A percentile compares a stretch with the other conserved stretches of the same genome.
phyloP scores from a whole-genome alignment of 2,329 filamentous ascomycete species.

The Byssochlamys sp. region DNA sequence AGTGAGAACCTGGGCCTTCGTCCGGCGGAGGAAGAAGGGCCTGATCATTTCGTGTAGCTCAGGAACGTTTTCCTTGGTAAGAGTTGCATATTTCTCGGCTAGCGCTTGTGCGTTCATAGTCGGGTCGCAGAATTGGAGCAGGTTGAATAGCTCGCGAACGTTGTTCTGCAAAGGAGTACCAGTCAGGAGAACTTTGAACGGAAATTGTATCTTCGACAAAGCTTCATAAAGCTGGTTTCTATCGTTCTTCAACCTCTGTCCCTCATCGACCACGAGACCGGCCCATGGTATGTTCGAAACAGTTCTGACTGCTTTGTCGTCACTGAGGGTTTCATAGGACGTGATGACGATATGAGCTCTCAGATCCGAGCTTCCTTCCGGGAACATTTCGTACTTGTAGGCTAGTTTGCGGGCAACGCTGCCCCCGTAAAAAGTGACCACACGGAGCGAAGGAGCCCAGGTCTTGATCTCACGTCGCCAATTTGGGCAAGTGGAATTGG shows the following conservation, averaged over 20 bases:
- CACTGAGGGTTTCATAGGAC: conserved; percentile 81
- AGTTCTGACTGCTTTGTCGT: conserved; percentile 55
- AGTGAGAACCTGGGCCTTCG: conserved; percentile 80
- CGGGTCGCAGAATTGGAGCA: conserved; percentile 86
- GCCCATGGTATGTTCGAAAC: conserved; percentile 71
- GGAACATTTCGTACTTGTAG: conserved; percentile 77
- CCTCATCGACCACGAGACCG: conserved; percentile 85
- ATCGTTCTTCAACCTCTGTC: conserved; percentile 90
- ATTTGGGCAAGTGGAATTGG: conserved; percentile 92
- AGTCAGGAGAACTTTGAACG: conserved; percentile 77
- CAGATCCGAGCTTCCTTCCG: conserved; percentile 51
- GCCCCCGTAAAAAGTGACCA: conserved; percentile 87
- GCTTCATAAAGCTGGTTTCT: conserved; percentile 70
- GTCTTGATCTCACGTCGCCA: conserved; percentile 94
- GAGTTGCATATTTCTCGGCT: conserved; percentile 64
- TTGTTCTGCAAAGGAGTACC: conserved; percentile 78
- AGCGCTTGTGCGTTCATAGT: conserved; percentile 59
- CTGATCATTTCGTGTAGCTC: conserved; percentile 76
- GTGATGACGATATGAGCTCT: conserved; percentile 87
- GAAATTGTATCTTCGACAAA: conserved; percentile 62
- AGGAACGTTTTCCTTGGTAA: conserved; percentile 72
- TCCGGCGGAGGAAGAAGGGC: conserved; percentile 62
- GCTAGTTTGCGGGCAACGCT: conserved; percentile 64
- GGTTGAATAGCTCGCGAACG: conserved; percentile 83
- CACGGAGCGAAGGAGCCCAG: conserved; percentile 76